These are phyloP conservation scores for Lindgomyces ingoldianus DNA, from an alignment of 495 filamentous ascomycete species.

Conservation along the genomic window DNA sequence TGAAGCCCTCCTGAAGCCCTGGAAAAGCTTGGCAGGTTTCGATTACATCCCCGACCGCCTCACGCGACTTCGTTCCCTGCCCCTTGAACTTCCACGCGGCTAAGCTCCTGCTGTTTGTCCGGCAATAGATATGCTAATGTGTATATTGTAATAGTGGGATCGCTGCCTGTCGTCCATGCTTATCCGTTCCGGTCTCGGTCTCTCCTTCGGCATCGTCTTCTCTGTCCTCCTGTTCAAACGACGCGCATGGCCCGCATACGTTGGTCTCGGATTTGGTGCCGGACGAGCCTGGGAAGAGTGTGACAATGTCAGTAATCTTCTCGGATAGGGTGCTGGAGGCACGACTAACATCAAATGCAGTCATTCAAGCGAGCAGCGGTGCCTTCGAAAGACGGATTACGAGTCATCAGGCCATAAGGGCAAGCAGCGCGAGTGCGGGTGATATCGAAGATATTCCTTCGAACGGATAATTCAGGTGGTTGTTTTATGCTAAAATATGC, in stretches of 20 bases:
- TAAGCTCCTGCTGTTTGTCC: neutral
- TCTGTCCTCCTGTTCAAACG: conserved; percentile 97
- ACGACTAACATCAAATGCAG: conserved; percentile 16
- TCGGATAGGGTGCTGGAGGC: neutral
- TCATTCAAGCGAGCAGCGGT: conserved; percentile 39
- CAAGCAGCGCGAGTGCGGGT: neutral
- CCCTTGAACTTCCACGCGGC: neutral
- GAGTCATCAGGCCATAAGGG: conserved; percentile 36
- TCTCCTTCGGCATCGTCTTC: conserved; percentile 96
- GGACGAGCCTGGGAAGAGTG: conserved; percentile 96
- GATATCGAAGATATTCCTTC: neutral
- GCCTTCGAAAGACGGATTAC: conserved; percentile 37
- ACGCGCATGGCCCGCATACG: conserved; percentile 90
- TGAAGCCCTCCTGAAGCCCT: neutral
- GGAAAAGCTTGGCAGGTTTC: neutral
- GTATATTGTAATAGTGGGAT: conserved; percentile 99
- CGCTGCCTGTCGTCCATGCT: conserved; percentile 93
- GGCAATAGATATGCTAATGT: too few species aligned
- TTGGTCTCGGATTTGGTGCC: conserved; percentile 91
- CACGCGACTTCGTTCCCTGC: neutral
- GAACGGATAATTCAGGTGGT: neutral
- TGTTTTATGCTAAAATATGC: conserved; percentile 3
- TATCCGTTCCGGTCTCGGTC: conserved; percentile 89
- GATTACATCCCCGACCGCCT: neutral
- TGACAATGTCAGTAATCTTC: conserved; percentile 52